phyloP scores from a whole-genome alignment of 345 rosid species.

The Ceriops decandra region DNA sequence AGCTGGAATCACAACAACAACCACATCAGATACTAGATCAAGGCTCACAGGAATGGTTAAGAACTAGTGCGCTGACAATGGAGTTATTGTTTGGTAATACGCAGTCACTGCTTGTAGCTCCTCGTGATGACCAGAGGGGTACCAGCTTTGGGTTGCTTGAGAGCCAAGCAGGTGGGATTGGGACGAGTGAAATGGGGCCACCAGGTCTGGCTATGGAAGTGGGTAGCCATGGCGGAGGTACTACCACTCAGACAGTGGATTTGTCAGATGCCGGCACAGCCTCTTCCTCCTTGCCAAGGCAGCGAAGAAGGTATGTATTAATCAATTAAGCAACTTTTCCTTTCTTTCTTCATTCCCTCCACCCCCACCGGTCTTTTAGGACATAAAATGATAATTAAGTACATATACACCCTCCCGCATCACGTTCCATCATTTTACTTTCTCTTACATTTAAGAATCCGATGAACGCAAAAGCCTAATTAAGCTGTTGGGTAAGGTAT shows the following conservation, averaged over 20 bases:
- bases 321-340: too few species aligned
- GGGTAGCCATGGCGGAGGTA: background rate
- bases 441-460: too few species aligned
- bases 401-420: too few species aligned
- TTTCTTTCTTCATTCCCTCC: too few species aligned
- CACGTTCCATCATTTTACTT: too few species aligned
- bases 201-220: conserved; percentile 8
- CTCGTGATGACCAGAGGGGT: conserved; percentile 1
- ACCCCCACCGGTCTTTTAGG: too few species aligned
- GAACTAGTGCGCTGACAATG: conserved; percentile 20
- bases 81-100: conserved; percentile 4
- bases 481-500: too few species aligned
- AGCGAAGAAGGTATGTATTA: conserved; percentile 35
- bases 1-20: conserved; percentile 17
- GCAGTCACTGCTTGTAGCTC: background rate
- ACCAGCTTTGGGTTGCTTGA: background rate
- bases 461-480: too few species aligned
- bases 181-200: background rate
- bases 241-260: conserved; percentile 7
- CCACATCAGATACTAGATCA: conserved; percentile 20
- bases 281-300: conserved; percentile 36
- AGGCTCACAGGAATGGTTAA: conserved; percentile 32
- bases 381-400: too few species aligned
- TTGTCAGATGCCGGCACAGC: conserved; percentile 16
- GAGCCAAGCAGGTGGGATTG: background rate